Percentiles rank a stretch among this genome's conserved stretches.
Evolutionary conservation across 106 monocot species (phyloP).

Genomic region (Ottelia alismoides): DNA sequence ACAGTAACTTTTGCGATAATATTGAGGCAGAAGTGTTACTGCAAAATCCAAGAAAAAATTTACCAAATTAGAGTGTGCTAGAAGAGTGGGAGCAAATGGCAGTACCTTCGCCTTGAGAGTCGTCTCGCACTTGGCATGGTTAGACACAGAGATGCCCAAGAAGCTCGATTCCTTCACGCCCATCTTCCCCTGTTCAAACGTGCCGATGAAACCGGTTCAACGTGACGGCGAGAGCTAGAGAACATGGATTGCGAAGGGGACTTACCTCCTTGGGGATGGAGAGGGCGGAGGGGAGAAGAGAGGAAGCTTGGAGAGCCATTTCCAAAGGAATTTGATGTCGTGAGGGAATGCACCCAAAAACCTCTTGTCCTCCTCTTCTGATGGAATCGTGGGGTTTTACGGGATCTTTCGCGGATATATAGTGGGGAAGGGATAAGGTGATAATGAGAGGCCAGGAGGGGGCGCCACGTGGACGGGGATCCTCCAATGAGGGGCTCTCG

Average conservation of each 20-base stretch:
- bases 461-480: conserved; percentile 9
- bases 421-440: conserved; percentile 61
- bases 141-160: conserved; percentile 38
- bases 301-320: no score
- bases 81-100: no score
- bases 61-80: no score
- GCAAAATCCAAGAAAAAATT: no score
- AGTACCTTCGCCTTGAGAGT: conserved; percentile 13
- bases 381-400: not conserved
- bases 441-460: conserved; percentile 21
- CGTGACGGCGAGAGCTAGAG: not conserved
- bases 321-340: no score
- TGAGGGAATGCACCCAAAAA: no score
- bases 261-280: no score
- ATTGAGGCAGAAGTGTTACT: no score
- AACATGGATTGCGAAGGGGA: no score
- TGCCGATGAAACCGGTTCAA: not conserved
- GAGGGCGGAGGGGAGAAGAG: no score
- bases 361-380: not conserved
- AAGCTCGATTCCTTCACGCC: conserved; percentile 44
- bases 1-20: no score
- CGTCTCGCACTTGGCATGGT: conserved; percentile 21
- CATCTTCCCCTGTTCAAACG: conserved; percentile 20
- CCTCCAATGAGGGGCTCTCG: conserved; percentile 33
- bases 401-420: not conserved